These are phyloP conservation scores for Isoetes engelmannii DNA, from an alignment of 83 land plant species.

Conservation along the genomic window DNA sequence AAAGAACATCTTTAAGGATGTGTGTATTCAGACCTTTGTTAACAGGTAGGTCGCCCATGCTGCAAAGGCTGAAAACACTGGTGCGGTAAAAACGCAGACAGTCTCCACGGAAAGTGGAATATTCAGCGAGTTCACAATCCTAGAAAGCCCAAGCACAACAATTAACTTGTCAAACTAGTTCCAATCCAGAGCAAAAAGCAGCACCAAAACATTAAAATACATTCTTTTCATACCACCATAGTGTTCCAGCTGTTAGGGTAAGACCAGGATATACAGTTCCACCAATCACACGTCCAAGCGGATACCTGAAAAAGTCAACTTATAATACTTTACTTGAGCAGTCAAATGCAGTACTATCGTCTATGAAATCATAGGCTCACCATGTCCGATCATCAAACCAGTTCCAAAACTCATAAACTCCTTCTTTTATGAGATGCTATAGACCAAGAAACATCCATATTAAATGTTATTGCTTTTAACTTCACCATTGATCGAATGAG, in stretches of 20 bases:
- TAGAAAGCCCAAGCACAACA: constrained; percentile 26
- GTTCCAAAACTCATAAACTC: constrained; percentile 97
- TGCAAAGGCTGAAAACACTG: constrained; percentile 90
- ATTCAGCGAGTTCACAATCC: constrained; percentile 75
- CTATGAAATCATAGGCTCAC: constrained; percentile 32
- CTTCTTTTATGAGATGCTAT: constrained; percentile 81
- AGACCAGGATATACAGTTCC: constrained; percentile 98
- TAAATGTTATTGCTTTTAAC: no score
- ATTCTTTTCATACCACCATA: constrained; percentile 71
- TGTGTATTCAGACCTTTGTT: constrained; percentile 49
- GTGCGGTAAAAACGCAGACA: constrained; percentile 98
- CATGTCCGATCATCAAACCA: constrained; percentile 99
- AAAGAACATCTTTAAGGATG: neutral
- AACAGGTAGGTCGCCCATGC: constrained; percentile 94
- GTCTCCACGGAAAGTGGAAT: constrained; percentile 98
- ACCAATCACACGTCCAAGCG: constrained; percentile 98
- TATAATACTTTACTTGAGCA: neutral
- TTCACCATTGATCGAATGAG: no score
- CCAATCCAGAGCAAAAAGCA: neutral
- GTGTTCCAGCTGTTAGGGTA: constrained; percentile 86
- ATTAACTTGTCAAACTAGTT: neutral
- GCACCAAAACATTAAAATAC: neutral
- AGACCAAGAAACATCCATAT: constrained; percentile 15
- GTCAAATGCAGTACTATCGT: neutral
- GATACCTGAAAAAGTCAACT: constrained; percentile 54